Conservation (phyloP, 805 yeast species). For the Yueomyces sinensis region DNA sequence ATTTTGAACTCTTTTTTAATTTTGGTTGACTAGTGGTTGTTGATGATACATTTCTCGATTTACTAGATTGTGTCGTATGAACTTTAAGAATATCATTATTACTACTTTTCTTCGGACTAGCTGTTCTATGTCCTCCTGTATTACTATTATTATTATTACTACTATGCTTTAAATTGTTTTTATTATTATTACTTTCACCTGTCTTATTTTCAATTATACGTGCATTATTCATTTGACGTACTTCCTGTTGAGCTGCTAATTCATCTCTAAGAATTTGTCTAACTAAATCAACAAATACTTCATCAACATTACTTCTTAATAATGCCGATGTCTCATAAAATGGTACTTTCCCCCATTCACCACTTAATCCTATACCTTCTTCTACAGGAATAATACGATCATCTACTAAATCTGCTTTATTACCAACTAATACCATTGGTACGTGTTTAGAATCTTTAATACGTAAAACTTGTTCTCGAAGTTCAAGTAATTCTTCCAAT, state of each 20-base stretch:
- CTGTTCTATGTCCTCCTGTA: too few relatives aligned
- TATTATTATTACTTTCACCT: too few relatives aligned
- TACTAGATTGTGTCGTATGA: too few relatives aligned
- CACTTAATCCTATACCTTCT: conserved; percentile 73
- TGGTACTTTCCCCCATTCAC: conserved; percentile 80
- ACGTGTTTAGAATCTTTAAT: conserved; percentile 64
- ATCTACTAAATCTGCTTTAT: conserved; percentile 71
- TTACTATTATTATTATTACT: too few relatives aligned
- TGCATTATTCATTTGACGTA: not conserved
- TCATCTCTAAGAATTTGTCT: conserved; percentile 54
- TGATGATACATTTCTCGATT: too few relatives aligned
- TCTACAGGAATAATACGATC: conserved; percentile 68
- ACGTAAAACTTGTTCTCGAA: conserved; percentile 72
- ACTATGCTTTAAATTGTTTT: too few relatives aligned
- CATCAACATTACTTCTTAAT: conserved; percentile 78
- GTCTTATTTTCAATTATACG: too few relatives aligned
- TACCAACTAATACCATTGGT: conserved; percentile 86
- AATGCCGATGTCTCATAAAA: conserved; percentile 92
- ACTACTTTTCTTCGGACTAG: too few relatives aligned
- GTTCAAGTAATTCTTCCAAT: conserved; percentile 59
- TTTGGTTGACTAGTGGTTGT: too few relatives aligned
- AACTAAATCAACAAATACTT: conserved; percentile 78
- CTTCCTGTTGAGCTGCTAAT: conserved; percentile 6
- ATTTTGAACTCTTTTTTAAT: too few relatives aligned
- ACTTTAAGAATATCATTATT: too few relatives aligned